Evolutionary conservation across 352 stramenopile genomes (phyloP).

Genomic region (Phytopythium helicoides): DNA sequence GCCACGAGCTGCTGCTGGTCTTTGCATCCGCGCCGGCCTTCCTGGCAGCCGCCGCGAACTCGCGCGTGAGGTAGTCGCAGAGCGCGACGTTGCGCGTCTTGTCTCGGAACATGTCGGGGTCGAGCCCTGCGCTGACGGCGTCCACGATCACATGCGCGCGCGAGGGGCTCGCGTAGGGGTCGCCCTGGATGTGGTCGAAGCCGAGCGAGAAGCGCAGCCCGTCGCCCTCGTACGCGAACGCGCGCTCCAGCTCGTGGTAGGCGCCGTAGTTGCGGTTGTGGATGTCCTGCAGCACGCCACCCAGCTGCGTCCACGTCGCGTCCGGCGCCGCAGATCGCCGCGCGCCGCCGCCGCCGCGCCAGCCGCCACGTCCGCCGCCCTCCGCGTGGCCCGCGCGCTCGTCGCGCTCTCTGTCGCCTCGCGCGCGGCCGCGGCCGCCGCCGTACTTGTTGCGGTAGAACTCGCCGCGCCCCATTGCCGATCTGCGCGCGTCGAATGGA

Average conservation of each 20-base stretch:
- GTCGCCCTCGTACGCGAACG: slow-evolving; percentile 29
- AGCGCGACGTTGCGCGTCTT: slow-evolving; percentile 83
- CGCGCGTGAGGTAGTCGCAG: slow-evolving; percentile 90
- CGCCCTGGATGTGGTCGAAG: slow-evolving; percentile 93
- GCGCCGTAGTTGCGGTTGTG: slow-evolving; percentile 82
- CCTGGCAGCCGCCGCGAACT: slow-evolving; percentile 64
- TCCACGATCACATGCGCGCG: slow-evolving; percentile 89
- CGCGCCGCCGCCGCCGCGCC: slow-evolving; percentile 13
- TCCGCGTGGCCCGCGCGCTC: slow-evolving; percentile 15
- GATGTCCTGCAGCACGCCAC: slow-evolving; percentile 42
- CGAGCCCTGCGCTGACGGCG: slow-evolving; percentile 72
- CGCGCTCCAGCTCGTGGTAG: slow-evolving; percentile 77
- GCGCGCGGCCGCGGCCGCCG: slow-evolving; percentile 32
- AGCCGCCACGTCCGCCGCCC: slow-evolving; percentile 14
- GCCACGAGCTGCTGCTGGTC: slow-evolving; percentile 68
- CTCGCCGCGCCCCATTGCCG: slow-evolving; percentile 74
- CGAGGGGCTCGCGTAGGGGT: slow-evolving; percentile 95
- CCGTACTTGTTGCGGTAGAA: slow-evolving; percentile 91
- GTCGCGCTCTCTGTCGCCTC: slow-evolving; percentile 11
- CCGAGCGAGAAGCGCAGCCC: slow-evolving; percentile 74
- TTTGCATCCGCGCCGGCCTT: slow-evolving; percentile 63
- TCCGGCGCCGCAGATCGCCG: slow-evolving; percentile 7
- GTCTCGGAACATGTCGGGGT: slow-evolving; percentile 64
- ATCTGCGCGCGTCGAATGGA: neutral
- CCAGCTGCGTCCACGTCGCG: slow-evolving; percentile 50